These are phyloP conservation scores for Chalciporus sp. DNA, from an alignment of 1,284 basidiomycete genomes.

Conservation along the genomic window DNA sequence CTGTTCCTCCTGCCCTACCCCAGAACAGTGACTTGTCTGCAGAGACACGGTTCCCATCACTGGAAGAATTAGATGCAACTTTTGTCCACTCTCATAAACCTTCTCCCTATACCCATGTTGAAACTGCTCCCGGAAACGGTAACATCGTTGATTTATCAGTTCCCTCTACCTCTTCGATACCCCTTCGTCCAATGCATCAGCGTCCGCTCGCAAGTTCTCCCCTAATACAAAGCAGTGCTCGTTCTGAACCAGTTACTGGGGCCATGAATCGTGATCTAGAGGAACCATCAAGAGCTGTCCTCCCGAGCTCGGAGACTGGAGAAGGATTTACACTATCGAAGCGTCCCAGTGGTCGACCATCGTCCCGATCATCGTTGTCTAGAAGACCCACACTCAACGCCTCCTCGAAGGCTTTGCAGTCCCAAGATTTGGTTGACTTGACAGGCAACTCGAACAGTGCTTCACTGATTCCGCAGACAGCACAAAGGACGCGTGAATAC, in stretches of 20 bases:
- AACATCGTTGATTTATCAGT: slow-evolving; percentile 27
- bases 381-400: slow-evolving; percentile 17
- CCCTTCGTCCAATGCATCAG: slow-evolving; percentile 18
- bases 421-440: slow-evolving; percentile 25
- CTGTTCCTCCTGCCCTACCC: slow-evolving; percentile 18
- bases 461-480: slow-evolving; percentile 1
- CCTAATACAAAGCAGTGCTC: slow-evolving; percentile 21
- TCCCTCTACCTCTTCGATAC: slow-evolving; percentile 22
- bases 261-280: slow-evolving; percentile 51
- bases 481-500: slow-evolving; percentile 30
- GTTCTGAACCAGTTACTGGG: slow-evolving; percentile 60
- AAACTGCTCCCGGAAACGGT: slow-evolving; percentile 13
- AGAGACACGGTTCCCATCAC: slow-evolving; percentile 73
- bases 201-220: slow-evolving; percentile 15
- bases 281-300: slow-evolving; percentile 11
- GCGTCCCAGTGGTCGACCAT: slow-evolving; percentile 25
- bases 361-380: slow-evolving; percentile 29
- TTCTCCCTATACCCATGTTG: slow-evolving; percentile 19
- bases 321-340: slow-evolving; percentile 21
- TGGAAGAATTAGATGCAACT: slow-evolving; percentile 76
- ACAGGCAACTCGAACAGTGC: slow-evolving; percentile 9
- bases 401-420: slow-evolving; percentile 19
- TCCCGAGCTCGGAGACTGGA: slow-evolving; percentile 11
- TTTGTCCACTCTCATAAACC: slow-evolving; percentile 39
- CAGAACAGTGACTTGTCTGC: slow-evolving; percentile 47